A percentile compares a stretch with the other conserved stretches of the same genome.
These are phyloP conservation scores for Mortierella sp. DNA, from an alignment of 371 early-diverging fungal genomes.

Conservation along the genomic window DNA sequence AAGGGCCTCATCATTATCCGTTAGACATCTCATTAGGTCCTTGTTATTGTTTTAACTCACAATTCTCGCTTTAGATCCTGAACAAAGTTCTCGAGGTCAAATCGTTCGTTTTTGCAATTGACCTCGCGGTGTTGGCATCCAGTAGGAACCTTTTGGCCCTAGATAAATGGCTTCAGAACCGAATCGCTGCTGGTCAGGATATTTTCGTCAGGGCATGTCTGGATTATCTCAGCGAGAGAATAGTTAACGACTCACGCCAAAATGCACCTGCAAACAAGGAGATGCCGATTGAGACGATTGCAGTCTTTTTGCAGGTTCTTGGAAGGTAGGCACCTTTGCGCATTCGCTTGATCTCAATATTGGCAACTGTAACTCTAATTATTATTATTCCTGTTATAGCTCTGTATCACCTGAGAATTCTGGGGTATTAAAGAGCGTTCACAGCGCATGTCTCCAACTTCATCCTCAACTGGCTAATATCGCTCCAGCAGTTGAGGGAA, in stretches of 20 bases:
- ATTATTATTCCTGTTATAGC: conserved; percentile 45
- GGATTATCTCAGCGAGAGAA: conserved; percentile 82
- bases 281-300: conserved; percentile 77
- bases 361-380: background rate
- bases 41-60: background rate
- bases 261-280: conserved; percentile 25
- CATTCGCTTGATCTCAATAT: too few species aligned
- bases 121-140: conserved; percentile 87
- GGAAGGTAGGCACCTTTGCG: conserved; percentile 67
- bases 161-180: conserved; percentile 91
- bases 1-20: background rate
- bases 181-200: conserved; percentile 74
- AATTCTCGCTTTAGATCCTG: conserved; percentile 66
- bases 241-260: conserved; percentile 60
- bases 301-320: conserved; percentile 75
- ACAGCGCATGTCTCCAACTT: conserved; percentile 69
- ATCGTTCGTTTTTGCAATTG: conserved; percentile 82
- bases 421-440: conserved; percentile 70
- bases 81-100: conserved; percentile 78
- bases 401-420: conserved; percentile 71
- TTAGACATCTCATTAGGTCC: too few species aligned
- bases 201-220: conserved; percentile 79
- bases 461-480: conserved; percentile 69
- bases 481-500: conserved; percentile 50
- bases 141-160: conserved; percentile 85